Conservation (phyloP, 768 basidiomycete species). For the Nidularia pulvinata region DNA sequence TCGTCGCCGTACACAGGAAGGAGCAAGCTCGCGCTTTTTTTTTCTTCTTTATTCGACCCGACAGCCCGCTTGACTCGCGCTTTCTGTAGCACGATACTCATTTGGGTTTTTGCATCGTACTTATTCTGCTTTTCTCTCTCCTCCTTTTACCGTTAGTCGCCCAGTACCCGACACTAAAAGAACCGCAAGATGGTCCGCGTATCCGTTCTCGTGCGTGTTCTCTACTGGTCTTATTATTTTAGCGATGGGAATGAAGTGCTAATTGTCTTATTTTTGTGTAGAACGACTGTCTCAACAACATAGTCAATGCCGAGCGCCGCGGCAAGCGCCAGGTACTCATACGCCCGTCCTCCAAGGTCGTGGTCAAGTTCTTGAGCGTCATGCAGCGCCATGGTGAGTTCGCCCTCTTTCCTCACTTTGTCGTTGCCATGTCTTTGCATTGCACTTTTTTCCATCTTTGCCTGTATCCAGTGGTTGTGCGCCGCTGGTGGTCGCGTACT, state of each 20-base stretch:
- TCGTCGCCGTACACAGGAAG: not conserved
- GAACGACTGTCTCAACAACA: slow-evolving; percentile 84
- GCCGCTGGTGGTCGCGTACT: no score
- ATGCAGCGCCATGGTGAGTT: slow-evolving; percentile 99
- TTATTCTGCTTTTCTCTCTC: slow-evolving; percentile 23
- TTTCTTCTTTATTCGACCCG: no score
- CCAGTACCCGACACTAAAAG: slow-evolving; percentile 10
- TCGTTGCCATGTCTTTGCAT: no score
- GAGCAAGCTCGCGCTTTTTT: slow-evolving; percentile 6
- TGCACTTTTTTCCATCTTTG: no score
- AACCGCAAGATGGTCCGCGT: slow-evolving; percentile 85
- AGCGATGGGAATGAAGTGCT: not conserved
- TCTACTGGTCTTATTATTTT: not conserved
- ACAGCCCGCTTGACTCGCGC: slow-evolving; percentile 77
- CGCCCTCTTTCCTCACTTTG: no score
- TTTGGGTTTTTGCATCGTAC: slow-evolving; percentile 52
- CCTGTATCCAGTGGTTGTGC: no score
- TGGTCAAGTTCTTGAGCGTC: slow-evolving; percentile 96
- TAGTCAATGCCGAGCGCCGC: slow-evolving; percentile 99
- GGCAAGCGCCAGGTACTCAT: slow-evolving; percentile 99
- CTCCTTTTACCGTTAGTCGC: slow-evolving; percentile 7
- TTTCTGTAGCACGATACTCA: slow-evolving; percentile 85
- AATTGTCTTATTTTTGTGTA: slow-evolving; percentile 8
- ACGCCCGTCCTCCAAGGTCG: slow-evolving; percentile 96
- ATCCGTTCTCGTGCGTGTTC: slow-evolving; percentile 77